phyloP scores from a whole-genome alignment of 805 yeast species.

The Candida loeiensis region DNA sequence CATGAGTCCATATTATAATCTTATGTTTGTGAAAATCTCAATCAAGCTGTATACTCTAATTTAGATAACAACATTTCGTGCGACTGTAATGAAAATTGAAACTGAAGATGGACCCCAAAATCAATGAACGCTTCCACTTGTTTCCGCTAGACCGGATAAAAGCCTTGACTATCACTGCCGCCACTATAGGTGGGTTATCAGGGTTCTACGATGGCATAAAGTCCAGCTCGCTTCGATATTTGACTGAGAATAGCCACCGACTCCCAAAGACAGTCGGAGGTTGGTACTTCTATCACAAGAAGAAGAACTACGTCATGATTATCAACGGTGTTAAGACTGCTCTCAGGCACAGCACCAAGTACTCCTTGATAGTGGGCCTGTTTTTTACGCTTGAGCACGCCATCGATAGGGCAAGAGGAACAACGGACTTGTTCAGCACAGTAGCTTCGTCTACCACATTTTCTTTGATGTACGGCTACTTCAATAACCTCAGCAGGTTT shows the following conservation, averaged over 20 bases:
- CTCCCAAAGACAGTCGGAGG: slow-evolving; percentile 75
- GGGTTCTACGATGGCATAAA: slow-evolving; percentile 64
- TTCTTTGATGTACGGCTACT: slow-evolving; percentile 51
- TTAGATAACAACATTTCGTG: background rate
- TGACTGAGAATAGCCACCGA: slow-evolving; percentile 81
- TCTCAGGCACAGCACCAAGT: slow-evolving; percentile 31
- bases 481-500: slow-evolving; percentile 37
- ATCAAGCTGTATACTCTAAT: background rate
- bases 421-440: slow-evolving; percentile 61
- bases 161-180: slow-evolving; percentile 36
- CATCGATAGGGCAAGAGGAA: slow-evolving; percentile 51
- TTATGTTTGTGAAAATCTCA: background rate
- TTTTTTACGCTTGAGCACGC: slow-evolving; percentile 61
- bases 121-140: slow-evolving; percentile 47
- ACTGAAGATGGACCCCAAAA: slow-evolving; percentile 8
- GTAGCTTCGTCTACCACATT: slow-evolving; percentile 50
- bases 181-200: slow-evolving; percentile 43
- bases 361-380: slow-evolving; percentile 42
- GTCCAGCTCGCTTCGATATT: slow-evolving; percentile 51
- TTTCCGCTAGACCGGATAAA: slow-evolving; percentile 45
- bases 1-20: background rate
- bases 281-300: slow-evolving; percentile 85
- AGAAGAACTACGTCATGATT: slow-evolving; percentile 73
- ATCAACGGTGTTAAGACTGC: slow-evolving; percentile 52
- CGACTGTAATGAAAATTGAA: background rate